These are phyloP conservation scores for Suillus brevipes DNA, from an alignment of 768 basidiomycete genomes.

Conservation along the genomic window DNA sequence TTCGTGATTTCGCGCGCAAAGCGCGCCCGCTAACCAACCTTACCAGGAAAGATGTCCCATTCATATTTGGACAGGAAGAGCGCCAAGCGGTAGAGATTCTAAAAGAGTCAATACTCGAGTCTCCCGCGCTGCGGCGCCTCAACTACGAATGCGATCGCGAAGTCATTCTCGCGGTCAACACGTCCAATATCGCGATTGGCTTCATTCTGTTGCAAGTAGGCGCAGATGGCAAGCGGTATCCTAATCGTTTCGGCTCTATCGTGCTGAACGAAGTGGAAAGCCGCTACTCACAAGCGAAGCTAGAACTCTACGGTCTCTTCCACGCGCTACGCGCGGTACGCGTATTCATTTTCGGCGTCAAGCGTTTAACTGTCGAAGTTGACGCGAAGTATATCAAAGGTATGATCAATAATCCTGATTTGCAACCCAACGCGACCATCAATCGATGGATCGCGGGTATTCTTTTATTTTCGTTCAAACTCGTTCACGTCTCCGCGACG, in stretches of 20 bases:
- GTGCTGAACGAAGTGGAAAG: too few relatives aligned
- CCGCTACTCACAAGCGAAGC: too few relatives aligned
- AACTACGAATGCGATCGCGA: conserved; percentile 14
- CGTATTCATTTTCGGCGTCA: conserved; percentile 30
- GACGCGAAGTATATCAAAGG: conserved; percentile 29
- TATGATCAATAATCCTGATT: conserved; percentile 28
- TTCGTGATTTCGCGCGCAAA: conserved; percentile 7
- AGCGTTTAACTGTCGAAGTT: conserved; percentile 28
- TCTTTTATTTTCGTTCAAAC: too few relatives aligned
- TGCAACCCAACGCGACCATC: conserved; percentile 31
- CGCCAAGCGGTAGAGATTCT: too few relatives aligned
- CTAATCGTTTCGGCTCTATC: too few relatives aligned
- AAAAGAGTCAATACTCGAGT: too few relatives aligned
- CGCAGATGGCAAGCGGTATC: conserved; percentile 19
- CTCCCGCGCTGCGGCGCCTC: conserved; percentile 12
- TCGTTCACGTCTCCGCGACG: too few relatives aligned
- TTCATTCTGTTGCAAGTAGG: conserved; percentile 32
- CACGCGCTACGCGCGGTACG: conserved; percentile 18
- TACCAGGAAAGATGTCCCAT: too few relatives aligned
- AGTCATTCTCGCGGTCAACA: conserved; percentile 24
- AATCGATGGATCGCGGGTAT: too few relatives aligned
- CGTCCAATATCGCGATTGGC: conserved; percentile 34
- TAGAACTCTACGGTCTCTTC: too few relatives aligned
- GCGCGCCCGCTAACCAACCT: too few relatives aligned
- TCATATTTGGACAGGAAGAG: too few relatives aligned